Conservation (phyloP, 2,329 filamentous ascomycete genomes). For the Exophiala alcalophila region DNA sequence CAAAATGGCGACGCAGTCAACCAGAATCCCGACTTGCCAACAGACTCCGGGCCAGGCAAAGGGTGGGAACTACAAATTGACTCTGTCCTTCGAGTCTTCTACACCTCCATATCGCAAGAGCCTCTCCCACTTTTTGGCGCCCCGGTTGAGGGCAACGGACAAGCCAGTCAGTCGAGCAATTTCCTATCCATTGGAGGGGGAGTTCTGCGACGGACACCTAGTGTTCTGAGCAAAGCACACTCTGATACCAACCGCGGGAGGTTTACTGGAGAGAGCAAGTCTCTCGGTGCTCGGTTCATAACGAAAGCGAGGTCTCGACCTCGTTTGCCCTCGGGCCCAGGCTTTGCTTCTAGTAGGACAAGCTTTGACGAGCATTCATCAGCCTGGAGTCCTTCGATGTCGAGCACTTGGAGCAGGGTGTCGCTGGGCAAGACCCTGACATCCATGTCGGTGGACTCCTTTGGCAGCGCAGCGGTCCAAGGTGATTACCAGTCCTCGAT, state of each 20-base stretch:
- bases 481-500: conserved; percentile 89
- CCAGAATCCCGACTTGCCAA: conserved; percentile 57
- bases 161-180: conserved; percentile 44
- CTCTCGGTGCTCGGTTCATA: conserved; percentile 68
- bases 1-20: conserved; percentile 36
- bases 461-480: conserved; percentile 65
- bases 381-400: conserved; percentile 84
- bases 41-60: conserved; percentile 69
- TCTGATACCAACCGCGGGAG: conserved; percentile 79
- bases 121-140: conserved; percentile 78
- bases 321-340: conserved; percentile 70
- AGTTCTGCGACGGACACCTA: conserved; percentile 80
- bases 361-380: conserved; percentile 89
- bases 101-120: conserved; percentile 81
- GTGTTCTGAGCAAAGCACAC: conserved; percentile 86
- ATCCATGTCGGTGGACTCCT: conserved; percentile 87
- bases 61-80: conserved; percentile 90
- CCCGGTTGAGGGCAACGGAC: conserved; percentile 36
- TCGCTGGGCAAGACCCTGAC: conserved; percentile 88
- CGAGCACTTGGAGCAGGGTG: conserved; percentile 94
- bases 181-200: conserved; percentile 66
- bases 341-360: conserved; percentile 84
- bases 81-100: conserved; percentile 86
- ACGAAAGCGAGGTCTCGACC: conserved; percentile 83
- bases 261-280: conserved; percentile 58